Percentiles rank a stretch among this genome's conserved stretches.
phyloP scores from a whole-genome alignment of 805 yeast genomes.

The Hanseniaspora occidentalis region DNA sequence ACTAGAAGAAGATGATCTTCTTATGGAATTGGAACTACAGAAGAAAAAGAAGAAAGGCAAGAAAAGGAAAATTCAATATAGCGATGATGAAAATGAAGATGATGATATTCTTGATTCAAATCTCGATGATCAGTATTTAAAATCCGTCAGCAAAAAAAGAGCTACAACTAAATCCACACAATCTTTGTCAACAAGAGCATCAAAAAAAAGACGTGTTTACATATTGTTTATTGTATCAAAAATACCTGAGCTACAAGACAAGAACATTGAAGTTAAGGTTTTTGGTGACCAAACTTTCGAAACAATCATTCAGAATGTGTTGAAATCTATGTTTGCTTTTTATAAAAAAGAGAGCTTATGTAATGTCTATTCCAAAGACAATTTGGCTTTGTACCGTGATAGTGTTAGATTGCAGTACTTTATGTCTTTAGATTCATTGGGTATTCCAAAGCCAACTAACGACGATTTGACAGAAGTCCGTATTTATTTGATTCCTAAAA shows the following conservation, averaged over 20 bases:
- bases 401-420: conserved; percentile 18
- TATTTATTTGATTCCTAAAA: conserved; percentile 14
- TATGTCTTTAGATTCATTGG: conserved; percentile 22
- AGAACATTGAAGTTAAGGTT: conserved; percentile 19
- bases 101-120: conserved; percentile 5
- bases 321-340: conserved; percentile 14
- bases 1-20: not conserved
- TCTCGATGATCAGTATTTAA: too few relatives aligned
- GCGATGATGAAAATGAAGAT: conserved; percentile 1
- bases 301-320: conserved; percentile 17
- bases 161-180: too few relatives aligned
- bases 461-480: conserved; percentile 16
- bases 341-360: conserved; percentile 12
- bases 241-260: conserved; percentile 18
- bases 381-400: conserved; percentile 18
- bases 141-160: too few relatives aligned
- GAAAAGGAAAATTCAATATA: not conserved
- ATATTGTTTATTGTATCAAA: conserved; percentile 18
- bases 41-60: not conserved
- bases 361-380: conserved; percentile 11
- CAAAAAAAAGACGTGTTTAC: conserved; percentile 12
- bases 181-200: not conserved
- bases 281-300: conserved; percentile 17
- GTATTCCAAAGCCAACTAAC: conserved; percentile 14
- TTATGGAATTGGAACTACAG: not conserved